phyloP scores from a whole-genome alignment of 2,329 filamentous ascomycete genomes.

The Aspergillus fumigatus region DNA sequence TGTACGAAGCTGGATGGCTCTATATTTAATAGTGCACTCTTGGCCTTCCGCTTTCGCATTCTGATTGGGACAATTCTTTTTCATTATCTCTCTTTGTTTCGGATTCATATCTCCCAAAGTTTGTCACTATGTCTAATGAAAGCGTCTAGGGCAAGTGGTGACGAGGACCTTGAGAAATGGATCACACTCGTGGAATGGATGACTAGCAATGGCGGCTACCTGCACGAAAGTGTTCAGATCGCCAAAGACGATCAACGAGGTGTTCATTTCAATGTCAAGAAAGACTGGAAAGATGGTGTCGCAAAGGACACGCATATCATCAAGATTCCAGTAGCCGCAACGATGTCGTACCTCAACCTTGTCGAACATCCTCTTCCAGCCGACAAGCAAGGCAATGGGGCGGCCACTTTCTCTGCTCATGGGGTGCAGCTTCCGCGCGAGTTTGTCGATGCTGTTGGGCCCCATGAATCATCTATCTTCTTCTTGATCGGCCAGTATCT shows the following conservation, averaged over 20 bases:
- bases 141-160: background rate
- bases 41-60: background rate
- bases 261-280: constrained; percentile 33
- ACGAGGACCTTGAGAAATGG: constrained; percentile 22
- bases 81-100: background rate
- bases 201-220: constrained; percentile 25
- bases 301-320: constrained; percentile 30
- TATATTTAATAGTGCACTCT: background rate
- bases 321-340: constrained; percentile 30
- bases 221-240: constrained; percentile 31
- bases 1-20: background rate
- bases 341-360: constrained; percentile 37
- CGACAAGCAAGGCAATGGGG: background rate
- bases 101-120: background rate
- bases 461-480: constrained; percentile 62
- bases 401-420: constrained; percentile 25
- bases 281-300: constrained; percentile 20
- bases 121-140: background rate
- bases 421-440: constrained; percentile 42
- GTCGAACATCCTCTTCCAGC: constrained; percentile 19
- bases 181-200: constrained; percentile 31
- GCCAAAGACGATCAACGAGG: constrained; percentile 30
- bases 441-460: constrained; percentile 50
- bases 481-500: constrained; percentile 67
- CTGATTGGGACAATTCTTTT: background rate